Evolutionary conservation across 306 rosid species (phyloP).

Genomic region (Lathyrus tuberosus): DNA sequence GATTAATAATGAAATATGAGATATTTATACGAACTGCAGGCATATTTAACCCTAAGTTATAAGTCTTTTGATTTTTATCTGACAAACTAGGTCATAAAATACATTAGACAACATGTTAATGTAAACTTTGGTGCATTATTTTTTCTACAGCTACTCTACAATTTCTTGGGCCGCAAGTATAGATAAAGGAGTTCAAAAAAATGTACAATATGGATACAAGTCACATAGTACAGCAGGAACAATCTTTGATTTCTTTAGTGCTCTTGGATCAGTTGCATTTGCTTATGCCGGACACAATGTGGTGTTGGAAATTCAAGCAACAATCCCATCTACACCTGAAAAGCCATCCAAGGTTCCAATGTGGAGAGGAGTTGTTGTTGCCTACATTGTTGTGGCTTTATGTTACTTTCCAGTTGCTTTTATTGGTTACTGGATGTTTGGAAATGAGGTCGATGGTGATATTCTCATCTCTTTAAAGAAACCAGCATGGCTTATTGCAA

Average conservation of each 20-base stretch:
- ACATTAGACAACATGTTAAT: too few relatives aligned
- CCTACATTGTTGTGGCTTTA: conserved; percentile 83
- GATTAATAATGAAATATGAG: too few relatives aligned
- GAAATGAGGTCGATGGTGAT: conserved; percentile 55
- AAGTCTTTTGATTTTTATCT: too few relatives aligned
- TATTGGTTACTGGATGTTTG: conserved; percentile 74
- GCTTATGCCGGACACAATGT: conserved; percentile 98
- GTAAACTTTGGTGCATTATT: neutral
- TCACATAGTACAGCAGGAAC: conserved; percentile 53
- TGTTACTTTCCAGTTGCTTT: conserved; percentile 95
- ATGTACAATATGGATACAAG: conserved; percentile 63
- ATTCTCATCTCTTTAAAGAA: conserved; percentile 68
- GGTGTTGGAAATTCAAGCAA: conserved; percentile 92
- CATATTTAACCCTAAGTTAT: too few relatives aligned
- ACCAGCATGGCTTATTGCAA: conserved; percentile 81
- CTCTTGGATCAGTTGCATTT: conserved; percentile 81
- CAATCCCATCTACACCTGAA: conserved; percentile 88
- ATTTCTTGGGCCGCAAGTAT: conserved; percentile 76
- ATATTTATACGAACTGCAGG: too few relatives aligned
- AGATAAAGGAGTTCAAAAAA: conserved; percentile 62
- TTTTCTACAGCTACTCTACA: conserved; percentile 75
- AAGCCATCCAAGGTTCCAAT: conserved; percentile 91
- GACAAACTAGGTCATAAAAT: too few relatives aligned
- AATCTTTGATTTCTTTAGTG: conserved; percentile 65
- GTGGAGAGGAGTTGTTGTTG: conserved; percentile 91